A percentile compares a stretch with the other conserved stretches of the same genome.
Conservation (phyloP, 1,284 basidiomycete species). For the Blastosporella zonata region DNA sequence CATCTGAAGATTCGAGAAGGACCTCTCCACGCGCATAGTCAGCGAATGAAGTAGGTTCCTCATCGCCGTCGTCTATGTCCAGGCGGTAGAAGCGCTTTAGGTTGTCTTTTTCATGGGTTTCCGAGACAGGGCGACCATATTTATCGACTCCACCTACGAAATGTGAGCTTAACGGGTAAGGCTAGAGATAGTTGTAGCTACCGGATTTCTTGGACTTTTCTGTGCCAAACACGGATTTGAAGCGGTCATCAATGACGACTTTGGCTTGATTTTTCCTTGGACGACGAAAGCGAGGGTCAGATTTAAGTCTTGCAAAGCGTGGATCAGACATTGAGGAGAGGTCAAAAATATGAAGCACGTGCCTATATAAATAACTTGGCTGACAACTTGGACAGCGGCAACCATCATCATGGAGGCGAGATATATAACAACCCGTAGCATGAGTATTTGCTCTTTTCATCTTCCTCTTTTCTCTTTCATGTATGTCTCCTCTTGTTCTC, state of each 20-base stretch:
- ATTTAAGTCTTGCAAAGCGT: conserved; percentile 83
- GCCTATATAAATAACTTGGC: too few relatives aligned
- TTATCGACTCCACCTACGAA: conserved; percentile 77
- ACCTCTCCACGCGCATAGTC: conserved; percentile 93
- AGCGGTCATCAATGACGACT: conserved; percentile 92
- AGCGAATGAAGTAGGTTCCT: conserved; percentile 36
- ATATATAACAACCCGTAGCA: conserved; percentile 17
- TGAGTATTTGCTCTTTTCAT: conserved; percentile 26
- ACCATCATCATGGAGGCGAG: conserved; percentile 7
- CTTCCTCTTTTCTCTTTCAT: conserved; percentile 13
- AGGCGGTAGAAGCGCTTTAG: conserved; percentile 84
- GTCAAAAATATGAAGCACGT: conserved; percentile 9
- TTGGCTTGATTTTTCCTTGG: conserved; percentile 81
- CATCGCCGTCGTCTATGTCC: conserved; percentile 43
- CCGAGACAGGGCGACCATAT: conserved; percentile 80
- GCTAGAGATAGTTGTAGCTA: conserved; percentile 14
- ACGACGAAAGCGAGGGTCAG: conserved; percentile 90
- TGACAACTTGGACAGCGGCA: conserved; percentile 14
- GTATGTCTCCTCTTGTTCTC: neutral
- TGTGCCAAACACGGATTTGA: conserved; percentile 76
- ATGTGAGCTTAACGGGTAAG: conserved; percentile 9
- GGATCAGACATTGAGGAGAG: conserved; percentile 65
- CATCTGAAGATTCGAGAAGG: conserved; percentile 85
- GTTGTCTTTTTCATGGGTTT: conserved; percentile 69
- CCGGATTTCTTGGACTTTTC: conserved; percentile 42